These are phyloP conservation scores for Phytophthora melonis DNA, from an alignment of 352 stramenopile species.

Conservation along the genomic window DNA sequence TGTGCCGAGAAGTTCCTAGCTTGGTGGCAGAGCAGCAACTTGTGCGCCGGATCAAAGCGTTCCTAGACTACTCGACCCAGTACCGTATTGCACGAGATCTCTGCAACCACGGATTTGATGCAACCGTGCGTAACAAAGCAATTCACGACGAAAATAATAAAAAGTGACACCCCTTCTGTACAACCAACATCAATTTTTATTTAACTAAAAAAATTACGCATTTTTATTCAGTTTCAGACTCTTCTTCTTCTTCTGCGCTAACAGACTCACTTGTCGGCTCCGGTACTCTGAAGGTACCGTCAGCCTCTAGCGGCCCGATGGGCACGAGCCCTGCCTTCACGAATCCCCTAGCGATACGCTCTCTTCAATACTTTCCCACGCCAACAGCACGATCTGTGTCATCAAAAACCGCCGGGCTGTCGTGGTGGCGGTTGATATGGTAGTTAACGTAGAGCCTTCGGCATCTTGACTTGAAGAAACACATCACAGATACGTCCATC, in stretches of 20 bases:
- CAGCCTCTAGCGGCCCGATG: not conserved
- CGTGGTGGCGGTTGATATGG: too few relatives aligned
- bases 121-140: not conserved
- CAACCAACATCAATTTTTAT: not conserved
- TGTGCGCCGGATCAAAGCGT: conserved; percentile 2
- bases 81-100: too few relatives aligned
- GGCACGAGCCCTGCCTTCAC: not conserved
- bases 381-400: not conserved
- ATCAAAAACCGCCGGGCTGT: not conserved
- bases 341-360: not conserved
- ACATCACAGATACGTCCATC: too few relatives aligned
- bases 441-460: too few relatives aligned
- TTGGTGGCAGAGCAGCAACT: not conserved
- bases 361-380: not conserved
- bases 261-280: too few relatives aligned
- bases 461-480: too few relatives aligned
- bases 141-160: not conserved
- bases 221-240: not conserved
- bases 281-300: not conserved
- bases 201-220: not conserved
- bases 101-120: too few relatives aligned
- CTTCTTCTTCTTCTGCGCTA: not conserved
- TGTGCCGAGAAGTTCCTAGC: not conserved
- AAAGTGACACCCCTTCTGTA: not conserved
- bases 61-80: too few relatives aligned